Evolutionary conservation across 768 basidiomycete species (phyloP), one percentile per base, ranked within the genome.

Genomic region (Tulasnella sp.): DNA sequence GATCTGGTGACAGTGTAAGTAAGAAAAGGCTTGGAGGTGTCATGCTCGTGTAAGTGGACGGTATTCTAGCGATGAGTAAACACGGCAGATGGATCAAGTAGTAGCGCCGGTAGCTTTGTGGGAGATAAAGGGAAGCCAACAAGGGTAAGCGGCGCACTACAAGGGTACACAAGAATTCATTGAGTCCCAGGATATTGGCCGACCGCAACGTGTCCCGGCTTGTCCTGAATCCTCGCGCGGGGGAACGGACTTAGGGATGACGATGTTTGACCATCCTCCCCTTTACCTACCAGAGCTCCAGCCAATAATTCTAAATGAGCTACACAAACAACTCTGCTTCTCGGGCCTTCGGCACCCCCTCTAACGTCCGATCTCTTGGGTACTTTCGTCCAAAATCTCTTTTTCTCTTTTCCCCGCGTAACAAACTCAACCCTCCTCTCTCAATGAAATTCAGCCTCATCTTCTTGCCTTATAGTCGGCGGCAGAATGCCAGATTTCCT

Each of bases 301-400:
- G 37, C 52, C 52, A 54, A 54, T 54, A 54, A 54, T 23, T 39
- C 52, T 25, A 54, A 52, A 54, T 54, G 52, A 54, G 52, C 36
- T 19, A 40, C 37, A 54, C 52, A 54, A 48, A 54, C 52, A 54
- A 40, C 32, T 37, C 35, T 19, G 52, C 52, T 40, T 40, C 36
- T 40, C 37, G 46, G 29, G 46, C 46, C 46, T 48, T 48, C 45
- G 23, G 19, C 51, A 25, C 19, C 27, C 52, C 52, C 41, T 43
- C 39, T 54, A 27, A 39, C 52, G 25, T 40, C 52, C 52, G 12
- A 23, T 40, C 7, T 29, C 27, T 39, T 17, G 52, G 52, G 6
- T 34, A 5, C 34, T 40, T 27, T 17, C 23, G 6, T 17, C 35
- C 34, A 4, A 31, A 3, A n/a, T 31, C 36, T 11, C 5, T 39